phyloP scores from a whole-genome alignment of 2,329 filamentous ascomycete species.

The Simplicillium sp. region DNA sequence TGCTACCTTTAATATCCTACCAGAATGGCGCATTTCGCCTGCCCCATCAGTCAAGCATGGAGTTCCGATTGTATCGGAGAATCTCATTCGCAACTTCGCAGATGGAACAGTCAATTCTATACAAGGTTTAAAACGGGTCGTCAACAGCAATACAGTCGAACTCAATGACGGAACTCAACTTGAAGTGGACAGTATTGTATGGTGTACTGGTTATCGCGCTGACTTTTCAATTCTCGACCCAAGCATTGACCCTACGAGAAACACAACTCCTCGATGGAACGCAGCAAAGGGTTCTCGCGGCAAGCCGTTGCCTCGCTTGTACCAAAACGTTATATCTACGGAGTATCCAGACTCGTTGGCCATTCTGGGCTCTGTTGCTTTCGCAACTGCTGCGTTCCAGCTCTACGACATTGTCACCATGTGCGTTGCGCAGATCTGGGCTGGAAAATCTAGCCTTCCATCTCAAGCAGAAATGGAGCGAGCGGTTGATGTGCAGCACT shows the following conservation, averaged over 20 bases:
- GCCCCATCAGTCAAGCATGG: constrained; percentile 14
- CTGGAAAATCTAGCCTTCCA: constrained; percentile 26
- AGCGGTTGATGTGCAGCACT: constrained; percentile 21
- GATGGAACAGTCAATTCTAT: constrained; percentile 24
- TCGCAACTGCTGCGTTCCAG: constrained; percentile 22
- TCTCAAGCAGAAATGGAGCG: constrained; percentile 22
- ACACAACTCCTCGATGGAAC: constrained; percentile 12
- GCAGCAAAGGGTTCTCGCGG: constrained; percentile 16
- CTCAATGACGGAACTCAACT: constrained; percentile 17
- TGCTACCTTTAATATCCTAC: constrained; percentile 13
- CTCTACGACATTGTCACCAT: constrained; percentile 33
- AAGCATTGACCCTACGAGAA: constrained; percentile 15
- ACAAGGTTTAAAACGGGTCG: constrained; percentile 15
- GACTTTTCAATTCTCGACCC: constrained; percentile 18
- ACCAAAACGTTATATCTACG: constrained; percentile 34
- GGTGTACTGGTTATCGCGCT: constrained; percentile 23
- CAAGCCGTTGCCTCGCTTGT: constrained; percentile 24
- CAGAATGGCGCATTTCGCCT: constrained; percentile 18
- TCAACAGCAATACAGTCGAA: constrained; percentile 14
- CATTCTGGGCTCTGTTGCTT: constrained; percentile 26
- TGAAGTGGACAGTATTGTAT: constrained; percentile 20
- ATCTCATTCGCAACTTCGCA: constrained; percentile 21
- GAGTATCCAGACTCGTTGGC: constrained; percentile 32
- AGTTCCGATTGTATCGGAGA: constrained; percentile 17
- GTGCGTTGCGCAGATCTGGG: constrained; percentile 33